phyloP scores from a whole-genome alignment of 2,329 filamentous ascomycete species.

The Aspergillus sclerotialis region DNA sequence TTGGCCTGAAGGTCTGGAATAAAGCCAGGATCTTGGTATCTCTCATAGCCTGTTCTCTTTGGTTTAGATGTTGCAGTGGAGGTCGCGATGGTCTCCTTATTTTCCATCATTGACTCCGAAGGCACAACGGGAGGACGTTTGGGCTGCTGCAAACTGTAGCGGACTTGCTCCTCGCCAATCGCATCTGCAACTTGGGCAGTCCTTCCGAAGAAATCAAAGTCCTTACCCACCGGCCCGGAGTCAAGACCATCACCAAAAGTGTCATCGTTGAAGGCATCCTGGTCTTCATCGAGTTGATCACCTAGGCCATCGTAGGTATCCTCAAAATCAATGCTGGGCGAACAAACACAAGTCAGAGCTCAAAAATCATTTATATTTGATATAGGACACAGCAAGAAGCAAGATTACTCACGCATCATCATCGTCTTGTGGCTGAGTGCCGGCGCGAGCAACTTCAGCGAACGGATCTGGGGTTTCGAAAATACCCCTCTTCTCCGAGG shows the following conservation, averaged over 20 bases:
- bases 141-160: conserved; percentile 70
- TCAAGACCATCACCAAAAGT: conserved; percentile 64
- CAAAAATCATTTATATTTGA: conserved; percentile 1
- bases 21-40: conserved; percentile 75
- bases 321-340: conserved; percentile 71
- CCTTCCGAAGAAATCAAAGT: conserved; percentile 94
- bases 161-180: conserved; percentile 83
- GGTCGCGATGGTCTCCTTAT: conserved; percentile 39
- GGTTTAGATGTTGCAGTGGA: conserved; percentile 44
- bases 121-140: conserved; percentile 35
- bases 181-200: conserved; percentile 81
- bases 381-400: conserved; percentile 12
- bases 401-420: conserved; percentile 53
- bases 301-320: conserved; percentile 95
- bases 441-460: conserved; percentile 63
- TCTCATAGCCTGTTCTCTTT: conserved; percentile 78
- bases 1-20: conserved; percentile 89
- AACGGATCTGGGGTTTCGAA: conserved; percentile 90
- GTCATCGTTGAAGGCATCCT: conserved; percentile 94
- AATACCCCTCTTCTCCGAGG: conserved; percentile 59
- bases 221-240: conserved; percentile 62
- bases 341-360: conserved; percentile 1
- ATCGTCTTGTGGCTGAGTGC: conserved; percentile 44
- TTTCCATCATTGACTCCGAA: conserved; percentile 24
- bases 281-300: conserved; percentile 81